These are phyloP conservation scores for Carex arenaria DNA, from an alignment of 202 grass and related monocot species.

Conservation along the genomic window DNA sequence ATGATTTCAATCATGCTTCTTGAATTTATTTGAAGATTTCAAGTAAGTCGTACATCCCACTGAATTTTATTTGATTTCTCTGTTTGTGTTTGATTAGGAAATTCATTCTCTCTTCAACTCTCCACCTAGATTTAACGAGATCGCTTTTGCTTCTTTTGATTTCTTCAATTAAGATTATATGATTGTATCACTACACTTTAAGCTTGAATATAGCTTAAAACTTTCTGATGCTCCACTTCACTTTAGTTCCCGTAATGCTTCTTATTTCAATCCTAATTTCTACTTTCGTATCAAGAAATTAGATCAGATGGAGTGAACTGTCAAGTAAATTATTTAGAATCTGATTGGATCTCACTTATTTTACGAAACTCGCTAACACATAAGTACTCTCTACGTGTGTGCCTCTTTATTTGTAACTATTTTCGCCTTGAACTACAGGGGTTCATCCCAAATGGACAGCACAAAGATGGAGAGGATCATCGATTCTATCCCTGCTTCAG, in stretches of 20 bases:
- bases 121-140: neutral
- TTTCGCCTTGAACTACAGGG: neutral
- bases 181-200: neutral
- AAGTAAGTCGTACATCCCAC: neutral
- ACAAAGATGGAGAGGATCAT: conserved; percentile 7
- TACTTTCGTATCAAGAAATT: neutral
- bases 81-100: neutral
- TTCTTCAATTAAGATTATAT: neutral
- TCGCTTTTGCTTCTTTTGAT: neutral
- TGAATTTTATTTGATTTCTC: neutral
- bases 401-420: neutral
- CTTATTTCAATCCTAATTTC: neutral
- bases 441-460: neutral
- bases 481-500: neutral
- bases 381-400: neutral
- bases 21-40: neutral
- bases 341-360: neutral
- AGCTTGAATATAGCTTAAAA: neutral
- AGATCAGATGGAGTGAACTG: neutral
- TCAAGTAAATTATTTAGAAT: neutral
- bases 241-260: neutral
- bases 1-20: neutral
- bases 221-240: neutral
- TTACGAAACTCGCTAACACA: neutral
- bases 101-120: neutral